Evolutionary conservation across 371 early-diverging fungal species (phyloP).

Genomic region (Mucor lusitanicus): DNA sequence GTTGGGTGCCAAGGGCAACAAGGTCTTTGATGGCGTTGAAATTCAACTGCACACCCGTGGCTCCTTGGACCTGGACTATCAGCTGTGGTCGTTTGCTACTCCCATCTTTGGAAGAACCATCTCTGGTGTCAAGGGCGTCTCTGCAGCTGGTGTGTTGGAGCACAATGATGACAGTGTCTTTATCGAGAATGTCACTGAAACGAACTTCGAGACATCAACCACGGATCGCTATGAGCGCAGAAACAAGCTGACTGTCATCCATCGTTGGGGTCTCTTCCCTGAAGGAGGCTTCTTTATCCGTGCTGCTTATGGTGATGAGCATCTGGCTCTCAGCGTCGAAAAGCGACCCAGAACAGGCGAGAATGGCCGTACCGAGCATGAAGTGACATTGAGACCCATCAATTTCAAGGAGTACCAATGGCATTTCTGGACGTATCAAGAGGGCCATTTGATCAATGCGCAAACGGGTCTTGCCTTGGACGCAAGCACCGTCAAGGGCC

Average conservation of each 20-base stretch:
- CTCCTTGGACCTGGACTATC: conserved; percentile 27
- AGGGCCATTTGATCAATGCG: conserved; percentile 56
- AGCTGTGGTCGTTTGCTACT: conserved; percentile 42
- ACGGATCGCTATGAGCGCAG: conserved; percentile 32
- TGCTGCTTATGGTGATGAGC: conserved; percentile 27
- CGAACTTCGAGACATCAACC: conserved; percentile 11
- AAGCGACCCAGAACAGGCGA: conserved; percentile 14
- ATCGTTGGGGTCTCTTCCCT: conserved; percentile 53
- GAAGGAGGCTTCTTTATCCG: conserved; percentile 43
- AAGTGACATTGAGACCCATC: conserved; percentile 33
- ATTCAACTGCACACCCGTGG: conserved; percentile 38
- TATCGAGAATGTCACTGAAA: conserved; percentile 25
- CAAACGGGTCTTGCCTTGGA: conserved; percentile 57
- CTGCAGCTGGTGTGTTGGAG: conserved; percentile 10
- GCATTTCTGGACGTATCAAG: conserved; percentile 54
- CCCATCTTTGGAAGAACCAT: conserved; percentile 34
- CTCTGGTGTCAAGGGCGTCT: conserved; percentile 6
- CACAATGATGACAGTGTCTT: conserved; percentile 9
- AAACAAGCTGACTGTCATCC: conserved; percentile 31
- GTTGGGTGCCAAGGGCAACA: conserved; percentile 23
- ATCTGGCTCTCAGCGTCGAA: conserved; percentile 43
- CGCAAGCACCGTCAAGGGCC: conserved; percentile 30
- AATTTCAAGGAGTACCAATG: conserved; percentile 43
- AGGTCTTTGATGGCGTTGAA: conserved; percentile 29
- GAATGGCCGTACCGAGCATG: conserved; percentile 24